A percentile compares a stretch with the other conserved stretches of the same genome.
phyloP scores from a whole-genome alignment of 495 filamentous ascomycete species.

The Aspergillus nidulans region DNA sequence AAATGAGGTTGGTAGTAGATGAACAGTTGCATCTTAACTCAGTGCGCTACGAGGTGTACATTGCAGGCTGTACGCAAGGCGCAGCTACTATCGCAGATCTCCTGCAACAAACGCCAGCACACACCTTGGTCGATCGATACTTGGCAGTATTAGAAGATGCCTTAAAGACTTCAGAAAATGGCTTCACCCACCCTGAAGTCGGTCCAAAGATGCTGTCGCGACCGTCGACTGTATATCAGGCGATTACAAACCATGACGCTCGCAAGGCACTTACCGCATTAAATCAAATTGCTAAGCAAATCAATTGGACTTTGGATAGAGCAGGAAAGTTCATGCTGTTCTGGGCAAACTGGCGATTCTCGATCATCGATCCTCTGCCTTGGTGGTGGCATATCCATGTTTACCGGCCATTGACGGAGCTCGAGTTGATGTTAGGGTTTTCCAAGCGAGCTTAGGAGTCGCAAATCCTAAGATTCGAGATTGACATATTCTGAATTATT shows the following conservation, averaged over 20 bases:
- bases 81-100: conserved; percentile 25
- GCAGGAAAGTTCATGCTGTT: conserved; percentile 21
- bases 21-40: conserved; percentile 36
- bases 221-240: conserved; percentile 10
- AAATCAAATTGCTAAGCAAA: conserved; percentile 11
- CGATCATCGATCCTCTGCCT: conserved; percentile 34
- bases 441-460: neutral
- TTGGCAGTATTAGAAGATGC: conserved; percentile 21
- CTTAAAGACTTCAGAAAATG: neutral
- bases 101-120: conserved; percentile 20
- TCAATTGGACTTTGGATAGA: conserved; percentile 8
- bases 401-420: conserved; percentile 31
- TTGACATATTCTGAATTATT: too few species aligned
- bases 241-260: conserved; percentile 1
- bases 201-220: neutral
- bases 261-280: conserved; percentile 4
- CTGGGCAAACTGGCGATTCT: conserved; percentile 35
- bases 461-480: neutral
- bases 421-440: conserved; percentile 25
- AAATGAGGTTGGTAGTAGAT: conserved; percentile 60
- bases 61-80: conserved; percentile 36
- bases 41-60: conserved; percentile 37
- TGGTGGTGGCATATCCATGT: conserved; percentile 48
- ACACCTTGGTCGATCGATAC: conserved; percentile 29
- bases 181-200: neutral